A percentile compares a stretch with the other conserved stretches of the same genome.
phyloP scores from a whole-genome alignment of 805 yeast genomes.

The Candida methanosorbosa region DNA sequence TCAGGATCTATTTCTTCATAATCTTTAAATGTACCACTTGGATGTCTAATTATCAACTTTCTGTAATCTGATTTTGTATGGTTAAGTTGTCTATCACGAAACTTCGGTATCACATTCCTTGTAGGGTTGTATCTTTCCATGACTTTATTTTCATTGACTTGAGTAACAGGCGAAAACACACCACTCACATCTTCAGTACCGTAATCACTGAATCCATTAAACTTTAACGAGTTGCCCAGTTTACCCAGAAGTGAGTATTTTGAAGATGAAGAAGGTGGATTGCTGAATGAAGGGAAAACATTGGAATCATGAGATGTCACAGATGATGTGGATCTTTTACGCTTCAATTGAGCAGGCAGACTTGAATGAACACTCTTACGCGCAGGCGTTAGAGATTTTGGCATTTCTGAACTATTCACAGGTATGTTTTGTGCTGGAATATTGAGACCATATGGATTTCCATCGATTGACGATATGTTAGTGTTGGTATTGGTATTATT shows the following conservation, averaged over 20 bases:
- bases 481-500: too few relatives aligned
- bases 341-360: slow-evolving; percentile 9
- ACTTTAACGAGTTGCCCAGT: not conserved
- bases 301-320: too few relatives aligned
- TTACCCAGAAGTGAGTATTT: slow-evolving; percentile 4
- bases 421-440: slow-evolving; percentile 6
- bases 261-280: too few relatives aligned
- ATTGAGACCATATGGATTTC: slow-evolving; percentile 18
- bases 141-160: not conserved
- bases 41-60: slow-evolving; percentile 16
- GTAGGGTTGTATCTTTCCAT: slow-evolving; percentile 3
- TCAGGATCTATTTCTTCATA: slow-evolving; percentile 23
- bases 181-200: slow-evolving; percentile 21
- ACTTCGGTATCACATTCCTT: slow-evolving; percentile 1
- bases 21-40: slow-evolving; percentile 15
- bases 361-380: slow-evolving; percentile 1
- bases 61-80: slow-evolving; percentile 16
- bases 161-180: slow-evolving; percentile 16
- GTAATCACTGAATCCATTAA: slow-evolving; percentile 4
- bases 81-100: slow-evolving; percentile 1
- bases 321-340: slow-evolving; percentile 15
- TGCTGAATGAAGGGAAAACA: too few relatives aligned
- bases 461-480: too few relatives aligned
- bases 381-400: slow-evolving; percentile 18
- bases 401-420: slow-evolving; percentile 15